phyloP scores from a whole-genome alignment of 345 rosid genomes.

The Cardamine chenopodiifolia region DNA sequence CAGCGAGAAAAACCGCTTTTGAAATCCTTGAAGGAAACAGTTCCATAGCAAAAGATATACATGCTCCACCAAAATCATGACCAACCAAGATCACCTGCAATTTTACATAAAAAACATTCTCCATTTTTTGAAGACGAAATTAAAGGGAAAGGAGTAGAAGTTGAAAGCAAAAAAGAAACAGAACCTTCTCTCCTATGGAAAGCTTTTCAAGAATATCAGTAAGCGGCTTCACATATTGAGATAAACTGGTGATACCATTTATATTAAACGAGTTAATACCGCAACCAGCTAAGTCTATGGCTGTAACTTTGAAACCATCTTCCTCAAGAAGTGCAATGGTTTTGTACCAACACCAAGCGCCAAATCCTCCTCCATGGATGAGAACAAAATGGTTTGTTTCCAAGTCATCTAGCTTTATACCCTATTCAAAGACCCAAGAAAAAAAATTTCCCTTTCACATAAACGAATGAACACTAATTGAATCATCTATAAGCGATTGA shows the following conservation, averaged over 20 bases:
- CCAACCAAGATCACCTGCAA: slow-evolving; percentile 91
- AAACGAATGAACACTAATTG: neutral
- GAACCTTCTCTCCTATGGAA: slow-evolving; percentile 73
- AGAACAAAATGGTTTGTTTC: slow-evolving; percentile 86
- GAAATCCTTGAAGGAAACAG: slow-evolving; percentile 69
- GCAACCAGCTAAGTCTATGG: slow-evolving; percentile 89
- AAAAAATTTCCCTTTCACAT: neutral
- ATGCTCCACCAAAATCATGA: slow-evolving; percentile 95
- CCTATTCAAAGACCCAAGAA: slow-evolving; percentile 48
- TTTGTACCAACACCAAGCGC: slow-evolving; percentile 99
- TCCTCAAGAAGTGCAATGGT: slow-evolving; percentile 91
- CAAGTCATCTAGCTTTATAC: slow-evolving; percentile 66
- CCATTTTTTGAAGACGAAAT: neutral
- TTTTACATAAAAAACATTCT: slow-evolving; percentile 4
- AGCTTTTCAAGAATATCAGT: slow-evolving; percentile 76
- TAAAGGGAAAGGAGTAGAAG: neutral
- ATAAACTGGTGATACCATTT: slow-evolving; percentile 66
- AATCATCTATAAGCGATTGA: neutral
- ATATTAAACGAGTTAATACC: slow-evolving; percentile 79
- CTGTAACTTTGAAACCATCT: slow-evolving; percentile 83
- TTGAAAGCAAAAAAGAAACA: slow-evolving; percentile 11
- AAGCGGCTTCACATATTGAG: slow-evolving; percentile 87
- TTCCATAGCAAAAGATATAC: slow-evolving; percentile 87
- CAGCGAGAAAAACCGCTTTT: slow-evolving; percentile 79
- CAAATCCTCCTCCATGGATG: slow-evolving; percentile 97